Evolutionary conservation across 1,284 basidiomycete genomes (phyloP), one percentile per base, ranked within the genome.

Genomic region (Heterobasidion parviporum): DNA sequence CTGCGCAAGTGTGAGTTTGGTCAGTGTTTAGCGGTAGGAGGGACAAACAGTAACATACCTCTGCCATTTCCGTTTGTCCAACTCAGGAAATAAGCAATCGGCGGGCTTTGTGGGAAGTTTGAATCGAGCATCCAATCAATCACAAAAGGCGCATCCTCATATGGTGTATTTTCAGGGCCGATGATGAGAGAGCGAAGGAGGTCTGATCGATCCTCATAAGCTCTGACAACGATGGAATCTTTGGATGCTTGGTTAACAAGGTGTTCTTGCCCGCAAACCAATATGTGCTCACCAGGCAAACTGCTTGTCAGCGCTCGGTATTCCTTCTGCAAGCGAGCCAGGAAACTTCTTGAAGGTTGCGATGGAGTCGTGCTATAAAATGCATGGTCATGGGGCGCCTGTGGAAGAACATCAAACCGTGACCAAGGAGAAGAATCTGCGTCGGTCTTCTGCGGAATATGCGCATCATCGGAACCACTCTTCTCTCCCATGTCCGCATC

Each of bases 1-100:
- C 86, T 87, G 57, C 4, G 18, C 53, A 18, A 35, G 45, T 34
- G 20, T 32, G 0, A 47, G 47, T 44, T 18, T 26, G 41, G 38
- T 41, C 38, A 41, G 10, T 12, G n/a, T 8, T 41, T 6, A 7
- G 7, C 8, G 10, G 38, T 4, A 41, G 38, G 38, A 6, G 5
- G 7, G 38, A 41, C 4, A 41, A 41, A 3, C 38, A 5, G 43
- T 48, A 46, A 67, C 80, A 66, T 73, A 85, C 88, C 90, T 76
- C 92, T 78, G 16, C 94, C 94, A 64, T 94, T 93, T 9, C 92
- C 94, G 67, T 92, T 92, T 9, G 94, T 97, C 89, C 94, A 96
- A 60, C 91, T 94, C 58, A 87, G 80, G 70, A 97, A 98, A 71
- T 93, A 87, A 4, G 94, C 94, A 47, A 85, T 76, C 0, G 94